A percentile compares a stretch with the other conserved stretches of the same genome.
phyloP scores from a whole-genome alignment of 345 rosid species.

The Lepidium africanum region DNA sequence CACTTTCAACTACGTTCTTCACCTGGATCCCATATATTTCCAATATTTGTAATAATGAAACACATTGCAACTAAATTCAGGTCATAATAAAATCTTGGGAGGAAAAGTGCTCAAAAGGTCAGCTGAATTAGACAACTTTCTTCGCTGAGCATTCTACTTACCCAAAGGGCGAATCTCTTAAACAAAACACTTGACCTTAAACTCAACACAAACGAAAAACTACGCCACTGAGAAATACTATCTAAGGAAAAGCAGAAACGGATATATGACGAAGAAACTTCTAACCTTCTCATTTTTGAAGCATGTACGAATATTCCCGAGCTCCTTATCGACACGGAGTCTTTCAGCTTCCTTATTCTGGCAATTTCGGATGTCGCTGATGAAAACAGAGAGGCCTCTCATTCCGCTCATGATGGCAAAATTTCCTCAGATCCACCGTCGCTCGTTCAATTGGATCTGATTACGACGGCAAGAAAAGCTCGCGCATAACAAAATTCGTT shows the following conservation, averaged over 20 bases:
- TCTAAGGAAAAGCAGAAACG: neutral
- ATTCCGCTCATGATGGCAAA: slow-evolving; percentile 52
- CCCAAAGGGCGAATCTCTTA: too few relatives aligned
- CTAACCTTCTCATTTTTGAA: slow-evolving; percentile 90
- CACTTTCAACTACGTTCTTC: neutral
- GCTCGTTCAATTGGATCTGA: slow-evolving; percentile 16
- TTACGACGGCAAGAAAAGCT: neutral
- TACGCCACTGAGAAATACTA: neutral
- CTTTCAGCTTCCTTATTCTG: slow-evolving; percentile 96
- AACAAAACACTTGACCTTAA: too few relatives aligned
- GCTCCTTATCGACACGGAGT: slow-evolving; percentile 98
- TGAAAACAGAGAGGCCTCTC: slow-evolving; percentile 98
- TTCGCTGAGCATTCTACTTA: neutral
- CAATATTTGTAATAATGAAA: neutral
- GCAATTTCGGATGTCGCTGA: slow-evolving; percentile 97
- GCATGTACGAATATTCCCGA: slow-evolving; percentile 93
- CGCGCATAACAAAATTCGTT: too few relatives aligned
- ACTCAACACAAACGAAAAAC: too few relatives aligned
- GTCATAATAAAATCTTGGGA: too few relatives aligned
- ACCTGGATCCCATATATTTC: neutral
- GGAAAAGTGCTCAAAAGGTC: too few relatives aligned
- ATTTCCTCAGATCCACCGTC: slow-evolving; percentile 23
- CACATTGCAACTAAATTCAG: neutral
- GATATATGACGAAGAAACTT: neutral
- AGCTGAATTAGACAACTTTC: too few relatives aligned